Conservation (phyloP, 163 green algal species). For the Scenedesmus sp. region DNA sequence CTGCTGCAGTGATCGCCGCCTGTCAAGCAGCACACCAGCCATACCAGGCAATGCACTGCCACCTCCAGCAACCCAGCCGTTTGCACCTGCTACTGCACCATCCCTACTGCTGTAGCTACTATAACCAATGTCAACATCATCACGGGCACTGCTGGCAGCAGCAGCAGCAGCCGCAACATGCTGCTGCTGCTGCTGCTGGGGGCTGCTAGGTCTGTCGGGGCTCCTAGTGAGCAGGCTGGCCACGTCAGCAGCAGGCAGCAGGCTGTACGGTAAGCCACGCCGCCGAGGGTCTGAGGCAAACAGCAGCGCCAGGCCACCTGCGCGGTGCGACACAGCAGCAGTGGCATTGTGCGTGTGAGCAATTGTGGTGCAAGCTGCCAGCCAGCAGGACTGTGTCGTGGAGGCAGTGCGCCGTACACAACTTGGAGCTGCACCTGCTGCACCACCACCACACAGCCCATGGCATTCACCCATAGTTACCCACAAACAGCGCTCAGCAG, state of each 20-base stretch:
- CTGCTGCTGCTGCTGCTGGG: neutral
- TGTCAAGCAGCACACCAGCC: neutral
- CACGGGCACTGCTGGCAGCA: too few species aligned
- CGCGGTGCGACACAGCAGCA: neutral
- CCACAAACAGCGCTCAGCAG: too few species aligned
- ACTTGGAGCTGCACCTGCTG: too few species aligned
- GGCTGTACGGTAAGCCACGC: neutral
- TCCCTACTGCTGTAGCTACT: neutral
- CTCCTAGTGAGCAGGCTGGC: neutral
- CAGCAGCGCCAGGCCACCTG: conserved; percentile 52
- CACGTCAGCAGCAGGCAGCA: conserved; percentile 26
- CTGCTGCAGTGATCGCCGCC: neutral
- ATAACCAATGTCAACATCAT: neutral
- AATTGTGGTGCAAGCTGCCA: too few species aligned
- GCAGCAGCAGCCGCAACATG: too few species aligned
- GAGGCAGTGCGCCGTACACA: too few species aligned
- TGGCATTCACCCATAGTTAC: too few species aligned
- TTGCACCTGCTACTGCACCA: neutral
- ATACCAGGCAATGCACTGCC: neutral
- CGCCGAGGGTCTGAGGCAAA: conserved; percentile 56
- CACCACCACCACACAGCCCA: too few species aligned
- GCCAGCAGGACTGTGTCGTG: neutral
- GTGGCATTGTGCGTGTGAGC: too few species aligned
- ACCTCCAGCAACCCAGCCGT: too few species aligned
- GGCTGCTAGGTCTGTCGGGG: neutral